Base-by-base conservation (phyloP, 306 rosid genomes). In the Cicer cuneatum region DNA sequence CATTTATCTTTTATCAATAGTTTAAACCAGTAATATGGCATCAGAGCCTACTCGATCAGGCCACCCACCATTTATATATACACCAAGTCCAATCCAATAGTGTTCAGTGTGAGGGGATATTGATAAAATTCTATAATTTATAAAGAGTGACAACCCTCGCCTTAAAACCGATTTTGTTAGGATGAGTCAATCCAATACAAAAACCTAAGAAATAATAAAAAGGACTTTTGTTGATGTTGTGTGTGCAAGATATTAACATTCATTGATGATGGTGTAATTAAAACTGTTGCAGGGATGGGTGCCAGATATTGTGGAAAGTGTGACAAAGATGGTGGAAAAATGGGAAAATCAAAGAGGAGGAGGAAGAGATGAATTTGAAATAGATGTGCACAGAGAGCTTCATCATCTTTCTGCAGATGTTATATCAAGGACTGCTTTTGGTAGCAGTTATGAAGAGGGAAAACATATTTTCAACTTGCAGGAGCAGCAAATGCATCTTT, bases 381-480 rank as follows among this genome's bases (percentile, higher is more conserved):
- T 90, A 59, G 94, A 92, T 6, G 85, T 89, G 38, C 81, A 80
- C 69, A 79, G 69, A 81, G 89, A 89, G 18, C 66, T 90, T 71
- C 91, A 78, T 47, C 66, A 76, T 2, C 85, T 92, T 69, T 87
- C 92, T 1, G 91, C 91, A 0, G 94, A 90, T 8, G 66, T 92
- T 51, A 89, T 92, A 78, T 90, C 96, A 16, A 90, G 84, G 66
- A 87, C 92, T 11, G 92, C 94, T 68, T 92, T 90, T 59, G 94
- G 96, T 15, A 89, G 98, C 80, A 84, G 79, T 69, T 90, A 74
- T 72, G 90, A 90, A 80, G 88, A 88, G 46, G 98, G 98, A 10
- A 89, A 74, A 48, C 90, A 42, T 16, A 87, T 90, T 57, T 93
- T 93, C 91, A 69, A 73, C 40, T 76, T 93, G 49, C 90, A 87